phyloP scores from a whole-genome alignment of 305 asterid species.

The Ajuga reptans region DNA sequence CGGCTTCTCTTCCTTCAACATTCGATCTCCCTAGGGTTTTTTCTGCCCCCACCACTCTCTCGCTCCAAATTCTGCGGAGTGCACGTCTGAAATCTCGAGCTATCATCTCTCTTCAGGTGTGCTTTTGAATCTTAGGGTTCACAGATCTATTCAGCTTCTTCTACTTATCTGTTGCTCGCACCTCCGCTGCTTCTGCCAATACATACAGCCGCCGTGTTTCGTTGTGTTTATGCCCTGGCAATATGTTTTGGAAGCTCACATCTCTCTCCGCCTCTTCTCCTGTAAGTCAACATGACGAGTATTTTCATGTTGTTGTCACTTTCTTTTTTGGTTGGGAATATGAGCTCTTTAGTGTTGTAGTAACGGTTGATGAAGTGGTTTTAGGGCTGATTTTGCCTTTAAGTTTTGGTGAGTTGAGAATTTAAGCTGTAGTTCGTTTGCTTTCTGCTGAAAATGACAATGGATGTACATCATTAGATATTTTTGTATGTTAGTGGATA shows the following conservation, averaged over 20 bases:
- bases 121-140: slow-evolving; percentile 35
- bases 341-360: background rate
- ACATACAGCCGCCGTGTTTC: slow-evolving; percentile 3
- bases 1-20: slow-evolving; percentile 21
- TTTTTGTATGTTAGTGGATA: background rate
- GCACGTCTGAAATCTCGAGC: slow-evolving; percentile 27
- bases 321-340: background rate
- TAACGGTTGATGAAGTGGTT: slow-evolving; percentile 13
- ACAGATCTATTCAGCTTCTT: slow-evolving; percentile 47
- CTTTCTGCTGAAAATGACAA: slow-evolving; percentile 3
- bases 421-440: slow-evolving; percentile 12
- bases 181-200: slow-evolving; percentile 19
- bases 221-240: slow-evolving; percentile 18
- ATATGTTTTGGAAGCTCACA: slow-evolving; percentile 91
- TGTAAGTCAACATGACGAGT: slow-evolving; percentile 38
- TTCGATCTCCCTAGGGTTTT: slow-evolving; percentile 34
- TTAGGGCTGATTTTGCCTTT: background rate
- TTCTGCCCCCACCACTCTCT: slow-evolving; percentile 22
- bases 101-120: background rate
- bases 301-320: background rate
- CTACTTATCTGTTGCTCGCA: slow-evolving; percentile 17
- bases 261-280: slow-evolving; percentile 80
- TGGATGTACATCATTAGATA: background rate
- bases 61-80: slow-evolving; percentile 24
- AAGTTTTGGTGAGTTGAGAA: background rate